Percentiles rank a stretch among this genome's conserved stretches.
Evolutionary conservation across 306 rosid genomes (phyloP).

Genomic region (Rubus parviflorus): DNA sequence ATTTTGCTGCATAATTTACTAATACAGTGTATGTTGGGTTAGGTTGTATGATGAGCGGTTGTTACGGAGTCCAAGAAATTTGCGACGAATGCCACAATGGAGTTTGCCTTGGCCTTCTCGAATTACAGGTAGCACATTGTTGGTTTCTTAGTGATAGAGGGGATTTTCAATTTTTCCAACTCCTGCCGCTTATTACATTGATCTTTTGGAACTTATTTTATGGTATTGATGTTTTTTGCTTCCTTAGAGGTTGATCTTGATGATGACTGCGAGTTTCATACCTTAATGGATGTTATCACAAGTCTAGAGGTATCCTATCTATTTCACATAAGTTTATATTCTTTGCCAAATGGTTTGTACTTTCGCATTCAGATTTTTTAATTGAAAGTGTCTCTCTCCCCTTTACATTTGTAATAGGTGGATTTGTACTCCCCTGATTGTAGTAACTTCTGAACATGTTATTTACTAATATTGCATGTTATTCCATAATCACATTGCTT

Average conservation of each 20-base stretch:
- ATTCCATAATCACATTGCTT: neutral
- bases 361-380: neutral
- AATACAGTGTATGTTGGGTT: neutral
- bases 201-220: conserved; percentile 18
- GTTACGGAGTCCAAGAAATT: neutral
- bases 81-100: conserved; percentile 38
- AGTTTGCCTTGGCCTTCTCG: conserved; percentile 37
- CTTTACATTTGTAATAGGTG: neutral
- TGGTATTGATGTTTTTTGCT: conserved; percentile 5
- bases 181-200: neutral
- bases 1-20: neutral
- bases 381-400: neutral
- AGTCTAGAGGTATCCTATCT: conserved; percentile 47
- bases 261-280: conserved; percentile 14
- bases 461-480: neutral
- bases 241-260: conserved; percentile 44
- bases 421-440: neutral
- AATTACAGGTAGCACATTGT: conserved; percentile 52
- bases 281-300: conserved; percentile 61
- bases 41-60: conserved; percentile 53
- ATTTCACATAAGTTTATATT: neutral
- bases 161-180: conserved; percentile 12
- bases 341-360: neutral
- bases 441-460: neutral
- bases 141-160: neutral